A percentile compares a stretch with the other conserved stretches of the same genome.
Evolutionary conservation across 495 filamentous ascomycete species (phyloP).

Genomic region (Thozetella sp.): DNA sequence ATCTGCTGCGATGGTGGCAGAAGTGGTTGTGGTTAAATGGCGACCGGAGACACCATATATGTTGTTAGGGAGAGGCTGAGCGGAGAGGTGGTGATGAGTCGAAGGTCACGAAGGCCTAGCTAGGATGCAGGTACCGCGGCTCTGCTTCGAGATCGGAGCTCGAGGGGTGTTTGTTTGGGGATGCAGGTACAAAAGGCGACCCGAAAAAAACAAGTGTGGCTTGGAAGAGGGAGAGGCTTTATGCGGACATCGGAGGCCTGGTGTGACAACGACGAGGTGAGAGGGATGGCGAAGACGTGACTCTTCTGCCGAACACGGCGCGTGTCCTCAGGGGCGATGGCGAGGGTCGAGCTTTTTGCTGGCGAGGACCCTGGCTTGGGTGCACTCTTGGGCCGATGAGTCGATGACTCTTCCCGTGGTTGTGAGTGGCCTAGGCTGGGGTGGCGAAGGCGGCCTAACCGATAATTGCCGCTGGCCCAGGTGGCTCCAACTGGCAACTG

Average conservation of each 20-base stretch:
- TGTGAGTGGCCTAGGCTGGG: conserved; percentile 32
- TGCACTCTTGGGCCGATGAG: conserved; percentile 28
- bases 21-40: conserved; percentile 32
- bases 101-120: conserved; percentile 1
- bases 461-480: conserved; percentile 41
- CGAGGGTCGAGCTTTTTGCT: conserved; percentile 30
- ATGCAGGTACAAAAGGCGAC: conserved; percentile 3
- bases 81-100: conserved; percentile 3
- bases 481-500: conserved; percentile 45
- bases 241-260: conserved; percentile 1
- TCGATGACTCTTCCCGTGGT: conserved; percentile 47
- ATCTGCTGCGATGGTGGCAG: conserved; percentile 34
- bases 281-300: conserved; percentile 27
- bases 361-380: conserved; percentile 13
- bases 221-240: neutral
- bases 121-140: too few relatives aligned
- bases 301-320: conserved; percentile 32
- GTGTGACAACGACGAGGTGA: conserved; percentile 7
- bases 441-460: conserved; percentile 34
- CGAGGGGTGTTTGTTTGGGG: neutral
- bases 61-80: conserved; percentile 13
- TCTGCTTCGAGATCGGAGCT: neutral
- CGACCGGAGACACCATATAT: conserved; percentile 36
- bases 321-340: conserved; percentile 32
- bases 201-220: neutral